Evolutionary conservation across 352 stramenopile species (phyloP).

Genomic region (Pythium insidiosum): DNA sequence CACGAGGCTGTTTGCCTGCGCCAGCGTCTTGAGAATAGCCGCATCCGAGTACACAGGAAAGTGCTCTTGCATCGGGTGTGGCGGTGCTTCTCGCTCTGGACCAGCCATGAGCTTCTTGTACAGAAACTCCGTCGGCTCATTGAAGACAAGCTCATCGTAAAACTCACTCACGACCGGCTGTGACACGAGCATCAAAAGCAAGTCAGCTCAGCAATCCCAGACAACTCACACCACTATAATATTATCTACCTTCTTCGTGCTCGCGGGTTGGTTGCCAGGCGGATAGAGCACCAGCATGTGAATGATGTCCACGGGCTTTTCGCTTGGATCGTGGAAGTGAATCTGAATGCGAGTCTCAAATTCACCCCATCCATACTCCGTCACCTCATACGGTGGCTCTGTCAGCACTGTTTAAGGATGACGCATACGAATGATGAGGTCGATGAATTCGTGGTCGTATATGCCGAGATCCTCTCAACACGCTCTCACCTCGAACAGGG

Average conservation of each 20-base stretch:
- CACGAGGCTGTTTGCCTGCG: slow-evolving; percentile 79
- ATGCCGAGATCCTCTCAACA: too few species aligned
- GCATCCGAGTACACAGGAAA: slow-evolving; percentile 87
- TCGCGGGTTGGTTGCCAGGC: slow-evolving; percentile 78
- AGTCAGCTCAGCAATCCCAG: too few species aligned
- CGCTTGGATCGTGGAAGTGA: slow-evolving; percentile 92
- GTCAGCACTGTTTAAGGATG: slow-evolving; percentile 74
- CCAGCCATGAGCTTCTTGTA: slow-evolving; percentile 88
- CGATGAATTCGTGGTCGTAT: too few species aligned
- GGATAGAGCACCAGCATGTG: slow-evolving; percentile 85
- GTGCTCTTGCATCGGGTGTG: slow-evolving; percentile 72
- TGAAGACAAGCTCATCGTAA: slow-evolving; percentile 98
- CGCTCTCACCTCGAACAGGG: slow-evolving; percentile 81
- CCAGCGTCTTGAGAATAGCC: slow-evolving; percentile 77
- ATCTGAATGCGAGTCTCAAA: slow-evolving; percentile 96
- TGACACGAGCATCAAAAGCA: slow-evolving; percentile 1
- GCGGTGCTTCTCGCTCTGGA: slow-evolving; percentile 53
- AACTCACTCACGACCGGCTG: slow-evolving; percentile 93
- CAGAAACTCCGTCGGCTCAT: slow-evolving; percentile 93
- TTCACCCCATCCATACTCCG: slow-evolving; percentile 95
- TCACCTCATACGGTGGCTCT: slow-evolving; percentile 94
- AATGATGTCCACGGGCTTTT: slow-evolving; percentile 89
- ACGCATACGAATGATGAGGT: too few species aligned
- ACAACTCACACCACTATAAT: too few species aligned
- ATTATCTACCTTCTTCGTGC: slow-evolving; percentile 77